These are phyloP conservation scores for Backusella tarrabulga DNA, from an alignment of 192 early-diverging fungal genomes.

Conservation along the genomic window DNA sequence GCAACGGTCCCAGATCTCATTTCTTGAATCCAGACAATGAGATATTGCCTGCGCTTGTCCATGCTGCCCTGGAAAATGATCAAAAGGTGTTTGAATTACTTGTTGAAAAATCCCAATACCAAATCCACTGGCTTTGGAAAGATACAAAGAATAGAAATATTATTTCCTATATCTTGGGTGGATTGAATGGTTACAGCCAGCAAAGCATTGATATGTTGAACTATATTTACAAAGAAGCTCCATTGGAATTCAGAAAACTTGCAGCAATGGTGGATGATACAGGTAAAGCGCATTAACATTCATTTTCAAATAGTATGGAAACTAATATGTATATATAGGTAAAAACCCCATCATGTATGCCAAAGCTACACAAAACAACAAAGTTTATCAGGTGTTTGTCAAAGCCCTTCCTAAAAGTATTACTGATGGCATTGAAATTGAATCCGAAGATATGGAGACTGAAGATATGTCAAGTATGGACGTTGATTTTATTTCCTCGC, in stretches of 20 bases:
- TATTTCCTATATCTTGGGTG: neutral
- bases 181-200: constrained; percentile 14
- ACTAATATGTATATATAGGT: neutral
- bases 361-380: neutral
- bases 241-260: neutral
- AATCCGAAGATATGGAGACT: constrained; percentile 16
- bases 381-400: neutral
- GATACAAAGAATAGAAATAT: constrained; percentile 14
- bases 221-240: neutral
- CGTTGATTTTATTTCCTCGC: constrained; percentile 24
- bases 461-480: constrained; percentile 28
- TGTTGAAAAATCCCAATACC: neutral
- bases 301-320: neutral
- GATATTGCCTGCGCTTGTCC: constrained; percentile 38
- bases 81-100: constrained; percentile 4
- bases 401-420: neutral
- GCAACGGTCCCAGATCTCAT: constrained; percentile 12
- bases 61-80: constrained; percentile 26
- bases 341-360: constrained; percentile 16
- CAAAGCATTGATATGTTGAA: constrained; percentile 18
- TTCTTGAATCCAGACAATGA: constrained; percentile 6
- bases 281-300: neutral
- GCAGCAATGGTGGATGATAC: constrained; percentile 1
- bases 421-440: neutral
- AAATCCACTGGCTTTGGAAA: constrained; percentile 19